phyloP scores from a whole-genome alignment of 345 rosid genomes.

The Salix viminalis region DNA sequence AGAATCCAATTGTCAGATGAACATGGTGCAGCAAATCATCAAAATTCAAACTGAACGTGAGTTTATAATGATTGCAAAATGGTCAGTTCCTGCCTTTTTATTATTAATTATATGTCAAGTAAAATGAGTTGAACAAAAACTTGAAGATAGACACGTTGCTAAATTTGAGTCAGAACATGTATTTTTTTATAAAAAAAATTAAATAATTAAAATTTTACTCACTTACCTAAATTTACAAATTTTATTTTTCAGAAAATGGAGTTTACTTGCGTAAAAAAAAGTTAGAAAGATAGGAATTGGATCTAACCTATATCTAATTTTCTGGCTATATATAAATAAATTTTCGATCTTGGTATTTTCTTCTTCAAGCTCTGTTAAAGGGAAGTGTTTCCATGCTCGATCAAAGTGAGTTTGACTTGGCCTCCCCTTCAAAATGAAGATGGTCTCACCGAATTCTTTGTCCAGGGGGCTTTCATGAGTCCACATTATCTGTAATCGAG shows the following conservation, averaged over 20 bases:
- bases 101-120: neutral
- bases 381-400: neutral
- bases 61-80: slow-evolving; percentile 2
- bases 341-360: no score
- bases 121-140: neutral
- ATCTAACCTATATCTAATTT: neutral
- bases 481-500: no score
- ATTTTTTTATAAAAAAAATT: no score
- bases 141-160: neutral
- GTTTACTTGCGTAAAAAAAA: no score
- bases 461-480: neutral
- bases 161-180: no score
- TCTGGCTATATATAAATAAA: neutral
- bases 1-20: neutral
- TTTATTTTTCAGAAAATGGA: no score
- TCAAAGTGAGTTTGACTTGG: neutral
- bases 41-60: neutral
- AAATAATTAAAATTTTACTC: no score
- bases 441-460: neutral
- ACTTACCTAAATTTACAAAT: no score
- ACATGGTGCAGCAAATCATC: neutral
- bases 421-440: no score
- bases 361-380: no score
- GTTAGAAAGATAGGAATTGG: neutral
- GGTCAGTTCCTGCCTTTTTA: neutral